Evolutionary conservation across 1,284 basidiomycete genomes (phyloP), one percentile per base, ranked within the genome.

Genomic region (Leucoagaricus sp.): DNA sequence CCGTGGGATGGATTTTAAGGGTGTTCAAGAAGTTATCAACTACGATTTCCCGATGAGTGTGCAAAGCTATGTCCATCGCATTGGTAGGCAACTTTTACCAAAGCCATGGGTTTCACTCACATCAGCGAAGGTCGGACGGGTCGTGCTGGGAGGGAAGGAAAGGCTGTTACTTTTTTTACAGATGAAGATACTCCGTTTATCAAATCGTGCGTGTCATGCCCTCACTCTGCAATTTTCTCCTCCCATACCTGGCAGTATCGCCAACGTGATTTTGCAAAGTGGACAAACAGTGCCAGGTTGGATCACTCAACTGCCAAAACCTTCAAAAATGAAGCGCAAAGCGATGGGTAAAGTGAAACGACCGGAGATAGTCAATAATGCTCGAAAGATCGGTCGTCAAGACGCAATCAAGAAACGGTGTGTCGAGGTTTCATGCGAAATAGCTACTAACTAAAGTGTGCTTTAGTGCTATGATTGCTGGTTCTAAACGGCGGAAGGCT

Each of bases 1-100:
- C 10, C 83, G 97, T 62, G 97, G 96, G 3, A 96, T 99, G 86
- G 96, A 99, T 69, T 98, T 99, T 77, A 92, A 93, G 70, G 95
- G 95, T 12, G 89, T 99, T 42, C 82, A 90, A 61, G 88, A 98
- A 64, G 96, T 99, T 10, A 90, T 99, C 70, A 99, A 98, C 72
- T 98, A 95, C 67, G 95, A 97, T 72, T 96, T 97, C 72, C 95
- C 95, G 1, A 94, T 90, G 53, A 94, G 86, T 55, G 89, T 96
- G 2, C 94, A 97, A 70, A 93, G 89, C 65, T 99, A 99, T 68
- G 85, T 99, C 31, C 96, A 99, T 73, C 83, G 96, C 25, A 97
- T 99, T 58, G 96, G 93, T 83, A 49, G 59, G 80, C 40, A 15
- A 54, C 15, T 40, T 33, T 3, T 12, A 33, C 46, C 28, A 8